A percentile compares a stretch with the other conserved stretches of the same genome.
phyloP scores from a whole-genome alignment of 495 filamentous ascomycete species.

The Aspergillus haitiensis region DNA sequence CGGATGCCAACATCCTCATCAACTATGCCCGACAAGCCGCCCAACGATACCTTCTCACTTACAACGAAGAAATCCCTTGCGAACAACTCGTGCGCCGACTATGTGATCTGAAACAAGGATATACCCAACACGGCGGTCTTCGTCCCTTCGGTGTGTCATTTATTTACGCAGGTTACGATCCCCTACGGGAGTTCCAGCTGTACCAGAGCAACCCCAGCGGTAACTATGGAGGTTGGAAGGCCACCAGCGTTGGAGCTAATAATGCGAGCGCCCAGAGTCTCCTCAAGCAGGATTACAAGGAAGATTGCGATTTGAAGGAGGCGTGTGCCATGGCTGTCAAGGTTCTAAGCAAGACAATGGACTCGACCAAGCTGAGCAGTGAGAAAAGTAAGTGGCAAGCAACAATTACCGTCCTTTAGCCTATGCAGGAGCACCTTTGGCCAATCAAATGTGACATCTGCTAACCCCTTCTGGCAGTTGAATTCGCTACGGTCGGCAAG shows the following conservation, averaged over 20 bases:
- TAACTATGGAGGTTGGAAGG: constrained; percentile 99
- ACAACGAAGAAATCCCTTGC: constrained; percentile 99
- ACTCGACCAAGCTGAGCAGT: constrained; percentile 95
- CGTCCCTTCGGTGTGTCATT: constrained; percentile 98
- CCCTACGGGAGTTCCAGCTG: constrained; percentile 92
- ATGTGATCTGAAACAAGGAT: constrained; percentile 98
- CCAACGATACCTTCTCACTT: constrained; percentile 95
- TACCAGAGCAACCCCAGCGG: constrained; percentile 99
- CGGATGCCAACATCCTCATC: constrained; percentile 99
- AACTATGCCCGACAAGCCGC: constrained; percentile 97
- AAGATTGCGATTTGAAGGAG: constrained; percentile 92
- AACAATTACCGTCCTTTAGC: not conserved
- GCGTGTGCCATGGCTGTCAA: constrained; percentile 97
- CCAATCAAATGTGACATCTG: constrained; percentile 3
- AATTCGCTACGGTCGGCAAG: constrained; percentile 97
- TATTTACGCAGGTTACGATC: constrained; percentile 98
- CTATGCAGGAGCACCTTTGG: not conserved
- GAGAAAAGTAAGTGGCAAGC: constrained; percentile 79
- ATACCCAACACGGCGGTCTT: constrained; percentile 97
- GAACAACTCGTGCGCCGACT: constrained; percentile 95
- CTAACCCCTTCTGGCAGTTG: constrained; percentile 62
- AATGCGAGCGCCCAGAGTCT: constrained; percentile 97
- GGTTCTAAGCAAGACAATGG: constrained; percentile 99
- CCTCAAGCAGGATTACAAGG: constrained; percentile 99
- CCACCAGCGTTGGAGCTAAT: constrained; percentile 95